Percentiles rank a stretch among this genome's conserved stretches.
Conservation (phyloP, 371 early-diverging fungal genomes). For the Smittium culicis region DNA sequence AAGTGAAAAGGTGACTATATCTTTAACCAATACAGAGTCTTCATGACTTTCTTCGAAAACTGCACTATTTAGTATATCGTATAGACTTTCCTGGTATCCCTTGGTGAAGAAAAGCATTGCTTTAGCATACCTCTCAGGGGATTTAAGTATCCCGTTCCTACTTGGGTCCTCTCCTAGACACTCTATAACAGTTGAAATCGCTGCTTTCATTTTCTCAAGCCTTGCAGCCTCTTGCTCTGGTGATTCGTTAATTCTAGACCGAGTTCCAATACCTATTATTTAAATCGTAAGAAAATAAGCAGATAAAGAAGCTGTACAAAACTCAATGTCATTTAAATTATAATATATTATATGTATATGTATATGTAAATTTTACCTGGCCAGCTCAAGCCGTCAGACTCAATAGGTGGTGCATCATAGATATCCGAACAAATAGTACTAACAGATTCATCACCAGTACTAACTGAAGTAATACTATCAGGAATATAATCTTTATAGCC, state of each 20-base stretch:
- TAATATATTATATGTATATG: not conserved
- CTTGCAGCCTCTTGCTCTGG: conserved; percentile 50
- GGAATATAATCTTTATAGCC: no score
- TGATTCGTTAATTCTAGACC: conserved; percentile 60
- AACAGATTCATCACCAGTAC: no score
- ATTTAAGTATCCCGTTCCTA: conserved; percentile 87
- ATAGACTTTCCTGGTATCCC: conserved; percentile 44
- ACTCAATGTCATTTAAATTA: no score
- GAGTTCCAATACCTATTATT: conserved; percentile 42
- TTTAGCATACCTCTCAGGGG: conserved; percentile 93
- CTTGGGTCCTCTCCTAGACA: conserved; percentile 91
- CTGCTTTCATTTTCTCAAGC: conserved; percentile 59
- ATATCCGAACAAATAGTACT: no score
- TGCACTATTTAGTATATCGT: conserved; percentile 73
- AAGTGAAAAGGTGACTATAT: conserved; percentile 88
- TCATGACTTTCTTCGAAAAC: conserved; percentile 96
- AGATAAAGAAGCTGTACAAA: no score
- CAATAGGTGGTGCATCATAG: conserved; percentile 15
- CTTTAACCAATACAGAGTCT: conserved; percentile 94
- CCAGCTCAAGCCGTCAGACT: conserved; percentile 39
- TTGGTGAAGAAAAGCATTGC: conserved; percentile 93
- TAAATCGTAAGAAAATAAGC: no score
- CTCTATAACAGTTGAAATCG: conserved; percentile 75
- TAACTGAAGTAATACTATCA: no score
- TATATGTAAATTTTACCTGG: conserved; percentile 32